phyloP scores from a whole-genome alignment of 768 basidiomycete genomes.

The Candolleomyces efflorescens region DNA sequence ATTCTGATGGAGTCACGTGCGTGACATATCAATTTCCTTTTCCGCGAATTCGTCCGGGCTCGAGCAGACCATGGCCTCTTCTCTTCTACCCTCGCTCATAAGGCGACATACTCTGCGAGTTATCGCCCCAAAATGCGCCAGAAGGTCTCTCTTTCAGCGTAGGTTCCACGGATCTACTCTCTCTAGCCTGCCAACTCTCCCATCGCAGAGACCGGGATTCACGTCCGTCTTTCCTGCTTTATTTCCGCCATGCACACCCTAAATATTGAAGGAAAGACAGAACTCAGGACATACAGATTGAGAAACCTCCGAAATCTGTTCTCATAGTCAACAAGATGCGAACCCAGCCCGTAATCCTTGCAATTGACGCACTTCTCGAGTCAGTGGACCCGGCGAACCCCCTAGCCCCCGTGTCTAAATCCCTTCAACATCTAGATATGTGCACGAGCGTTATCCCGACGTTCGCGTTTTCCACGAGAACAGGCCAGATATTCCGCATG shows the following conservation, averaged over 20 bases:
- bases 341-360: conserved; percentile 71
- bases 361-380: conserved; percentile 72
- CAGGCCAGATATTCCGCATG: conserved; percentile 58
- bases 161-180: background rate
- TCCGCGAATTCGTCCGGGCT: background rate
- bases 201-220: background rate
- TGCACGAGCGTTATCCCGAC: conserved; percentile 51
- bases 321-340: conserved; percentile 80
- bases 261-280: background rate
- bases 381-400: conserved; percentile 26
- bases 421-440: conserved; percentile 40
- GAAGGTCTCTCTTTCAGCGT: background rate
- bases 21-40: background rate
- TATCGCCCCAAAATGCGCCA: background rate
- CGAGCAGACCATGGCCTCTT: background rate
- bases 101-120: background rate
- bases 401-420: background rate
- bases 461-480: conserved; percentile 67
- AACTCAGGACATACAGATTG: background rate
- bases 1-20: conserved; percentile 1
- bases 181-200: background rate
- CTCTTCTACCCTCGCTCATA: conserved; percentile 3
- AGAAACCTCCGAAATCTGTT: conserved; percentile 50
- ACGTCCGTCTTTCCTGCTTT: conserved; percentile 2
- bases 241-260: background rate